phyloP scores from a whole-genome alignment of 2,329 filamentous ascomycete genomes.

The Thelonectria rubi region DNA sequence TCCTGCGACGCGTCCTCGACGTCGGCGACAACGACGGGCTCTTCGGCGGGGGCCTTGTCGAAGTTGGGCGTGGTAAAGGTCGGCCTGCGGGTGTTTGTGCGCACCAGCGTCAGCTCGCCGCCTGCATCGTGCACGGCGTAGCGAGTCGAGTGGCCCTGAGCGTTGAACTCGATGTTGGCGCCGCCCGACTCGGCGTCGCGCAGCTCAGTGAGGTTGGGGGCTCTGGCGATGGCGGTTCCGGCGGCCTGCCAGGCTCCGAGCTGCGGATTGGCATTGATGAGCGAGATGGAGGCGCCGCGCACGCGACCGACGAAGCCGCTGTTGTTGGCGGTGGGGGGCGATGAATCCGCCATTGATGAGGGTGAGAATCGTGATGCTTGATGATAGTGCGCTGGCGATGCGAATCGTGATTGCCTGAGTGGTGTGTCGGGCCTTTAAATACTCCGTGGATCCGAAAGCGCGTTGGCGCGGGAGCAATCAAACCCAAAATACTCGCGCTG shows the following conservation, averaged over 20 bases:
- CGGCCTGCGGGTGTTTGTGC: constrained; percentile 20
- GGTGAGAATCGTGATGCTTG: neutral
- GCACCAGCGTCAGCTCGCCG: constrained; percentile 37
- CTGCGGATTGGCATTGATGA: constrained; percentile 43
- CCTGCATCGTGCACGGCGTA: constrained; percentile 36
- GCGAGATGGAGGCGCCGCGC: constrained; percentile 40
- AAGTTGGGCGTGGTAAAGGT: constrained; percentile 20
- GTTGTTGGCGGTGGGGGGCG: constrained; percentile 5
- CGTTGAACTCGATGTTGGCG: constrained; percentile 42
- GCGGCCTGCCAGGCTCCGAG: constrained; percentile 45
- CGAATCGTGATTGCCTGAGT: no score
- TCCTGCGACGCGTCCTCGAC: neutral
- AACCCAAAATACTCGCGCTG: no score
- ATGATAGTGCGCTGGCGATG: neutral
- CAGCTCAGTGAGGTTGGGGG: constrained; percentile 43
- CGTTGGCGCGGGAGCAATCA: no score
- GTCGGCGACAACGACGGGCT: constrained; percentile 4
- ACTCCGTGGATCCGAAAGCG: no score
- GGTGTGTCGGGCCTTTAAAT: no score
- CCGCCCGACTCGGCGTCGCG: constrained; percentile 41
- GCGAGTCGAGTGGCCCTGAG: constrained; percentile 43
- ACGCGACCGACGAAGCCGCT: constrained; percentile 36
- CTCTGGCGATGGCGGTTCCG: constrained; percentile 44
- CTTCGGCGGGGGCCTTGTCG: constrained; percentile 1
- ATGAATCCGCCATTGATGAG: neutral